Percentiles rank a stretch among this genome's conserved stretches.
Evolutionary conservation across 768 basidiomycete genomes (phyloP).

Genomic region (Boletus subcaerulescens): DNA sequence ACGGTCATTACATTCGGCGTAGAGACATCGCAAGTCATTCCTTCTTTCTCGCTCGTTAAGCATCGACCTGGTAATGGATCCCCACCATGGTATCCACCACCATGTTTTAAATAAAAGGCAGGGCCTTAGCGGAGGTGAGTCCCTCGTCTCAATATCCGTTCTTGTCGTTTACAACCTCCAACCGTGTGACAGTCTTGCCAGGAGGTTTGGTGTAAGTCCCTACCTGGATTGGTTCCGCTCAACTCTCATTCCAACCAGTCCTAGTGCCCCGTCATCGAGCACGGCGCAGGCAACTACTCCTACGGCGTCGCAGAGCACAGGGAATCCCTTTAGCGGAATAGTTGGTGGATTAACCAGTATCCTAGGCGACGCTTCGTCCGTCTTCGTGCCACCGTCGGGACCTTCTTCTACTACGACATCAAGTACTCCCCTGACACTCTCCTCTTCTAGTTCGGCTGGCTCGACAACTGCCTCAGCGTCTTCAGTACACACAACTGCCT

Average conservation of each 20-base stretch:
- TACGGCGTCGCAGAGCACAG: neutral
- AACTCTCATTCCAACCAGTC: slow-evolving; percentile 10
- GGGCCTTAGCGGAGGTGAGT: slow-evolving; percentile 30
- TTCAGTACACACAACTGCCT: neutral
- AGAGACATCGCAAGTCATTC: slow-evolving; percentile 17
- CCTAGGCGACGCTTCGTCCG: slow-evolving; percentile 10
- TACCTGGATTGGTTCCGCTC: neutral
- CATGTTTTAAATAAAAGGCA: slow-evolving; percentile 25
- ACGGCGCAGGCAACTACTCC: neutral
- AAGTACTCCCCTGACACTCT: slow-evolving; percentile 18
- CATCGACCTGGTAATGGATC: slow-evolving; percentile 21
- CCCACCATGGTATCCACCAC: slow-evolving; percentile 11
- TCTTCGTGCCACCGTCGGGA: slow-evolving; percentile 14
- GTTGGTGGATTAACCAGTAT: slow-evolving; percentile 14
- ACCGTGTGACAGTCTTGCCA: slow-evolving; percentile 8
- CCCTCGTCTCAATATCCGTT: neutral
- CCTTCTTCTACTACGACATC: slow-evolving; percentile 14
- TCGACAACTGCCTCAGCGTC: slow-evolving; percentile 18
- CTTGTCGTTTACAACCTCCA: neutral
- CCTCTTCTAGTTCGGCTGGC: slow-evolving; percentile 27
- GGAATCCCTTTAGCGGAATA: slow-evolving; percentile 4
- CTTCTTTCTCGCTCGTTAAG: slow-evolving; percentile 20
- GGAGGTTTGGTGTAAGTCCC: slow-evolving; percentile 24
- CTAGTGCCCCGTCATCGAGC: slow-evolving; percentile 3
- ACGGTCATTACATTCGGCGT: neutral